These are phyloP conservation scores for Azolla pinnata DNA, from an alignment of 75 land plant genomes.

Conservation along the genomic window DNA sequence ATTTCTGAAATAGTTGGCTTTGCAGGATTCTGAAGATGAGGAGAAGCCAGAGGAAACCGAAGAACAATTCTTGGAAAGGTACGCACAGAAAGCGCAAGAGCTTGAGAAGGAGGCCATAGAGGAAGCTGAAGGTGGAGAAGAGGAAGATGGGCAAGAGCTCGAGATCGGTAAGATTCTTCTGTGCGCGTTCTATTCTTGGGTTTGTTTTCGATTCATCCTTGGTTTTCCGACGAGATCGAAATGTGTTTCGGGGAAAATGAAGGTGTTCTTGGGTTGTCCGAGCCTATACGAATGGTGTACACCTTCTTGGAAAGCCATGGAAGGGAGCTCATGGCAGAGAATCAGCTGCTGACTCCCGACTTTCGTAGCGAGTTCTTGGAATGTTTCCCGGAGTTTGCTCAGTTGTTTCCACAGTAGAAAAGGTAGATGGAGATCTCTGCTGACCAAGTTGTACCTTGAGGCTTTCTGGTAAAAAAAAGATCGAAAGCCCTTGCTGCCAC, in stretches of 20 bases:
- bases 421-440: too few relatives aligned
- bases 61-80: slow-evolving; percentile 68
- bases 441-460: too few relatives aligned
- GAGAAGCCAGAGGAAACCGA: slow-evolving; percentile 66
- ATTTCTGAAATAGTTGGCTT: neutral
- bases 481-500: too few relatives aligned
- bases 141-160: slow-evolving; percentile 58
- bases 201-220: neutral
- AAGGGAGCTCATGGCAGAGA: slow-evolving; percentile 5
- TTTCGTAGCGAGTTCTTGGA: slow-evolving; percentile 20
- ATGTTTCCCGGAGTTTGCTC: slow-evolving; percentile 21
- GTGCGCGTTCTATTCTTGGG: neutral
- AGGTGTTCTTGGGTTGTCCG: neutral
- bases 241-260: neutral
- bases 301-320: slow-evolving; percentile 1
- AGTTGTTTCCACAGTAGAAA: slow-evolving; percentile 24
- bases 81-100: slow-evolving; percentile 58
- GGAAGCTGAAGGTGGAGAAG: slow-evolving; percentile 52
- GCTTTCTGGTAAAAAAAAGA: too few relatives aligned
- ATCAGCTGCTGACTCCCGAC: slow-evolving; percentile 13
- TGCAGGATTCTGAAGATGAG: slow-evolving; percentile 63
- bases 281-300: neutral
- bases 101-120: slow-evolving; percentile 36
- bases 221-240: neutral
- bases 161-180: slow-evolving; percentile 49